Base-by-base conservation (phyloP, 139 green algal genomes). In the Dunaliella sp. region DNA sequence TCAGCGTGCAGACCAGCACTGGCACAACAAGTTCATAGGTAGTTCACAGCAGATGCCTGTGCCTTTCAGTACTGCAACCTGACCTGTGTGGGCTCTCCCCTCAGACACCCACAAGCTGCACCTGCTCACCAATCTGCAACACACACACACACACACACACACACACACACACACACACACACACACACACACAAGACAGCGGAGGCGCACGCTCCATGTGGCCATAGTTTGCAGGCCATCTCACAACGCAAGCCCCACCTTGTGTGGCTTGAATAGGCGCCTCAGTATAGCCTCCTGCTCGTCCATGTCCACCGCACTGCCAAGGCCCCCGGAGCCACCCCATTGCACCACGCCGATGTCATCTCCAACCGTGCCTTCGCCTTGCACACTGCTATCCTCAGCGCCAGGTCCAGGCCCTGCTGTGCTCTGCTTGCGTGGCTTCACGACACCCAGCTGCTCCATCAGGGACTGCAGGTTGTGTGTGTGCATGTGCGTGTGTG, bases 241-340 rank as follows among this genome's bases (percentile, higher is more conserved):
- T n/a, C n/a, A n/a, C n/a, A n/a, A n/a, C n/a, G n/a, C 84, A 1
- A 26, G 3, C 38, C 85, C 22, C 21, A 91, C 91, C 91, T 93
- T 88, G 82, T 92, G 84, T 30, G 88, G 89, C 59, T 88, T 90
- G 84, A 92, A 92, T 37, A 92, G 87, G 58, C 91, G 83, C 21
- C 24, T 1, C 81, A 93, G 89, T 58, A 94, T 74, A 0, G 78
- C 85, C 83, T 92, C 91, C 85, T 94, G 89, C 89, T 88, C 89
- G 34, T 92, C 88, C 37, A 94, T 79, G 83, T 94, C 91, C 31
- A 72, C 57, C 1, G 57, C 58, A 24, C 38, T 38, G 0, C 87
- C 87, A 0, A 80, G 89, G 22, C 72, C 77, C 12, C 84, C 89
- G 2, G 79, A 87, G 57, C 91, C 91, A 35, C 91, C 91, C 91